Evolutionary conservation across 805 yeast species (phyloP), one percentile per base, ranked within the genome.

Genomic region (Myxozyma melibiosi): DNA sequence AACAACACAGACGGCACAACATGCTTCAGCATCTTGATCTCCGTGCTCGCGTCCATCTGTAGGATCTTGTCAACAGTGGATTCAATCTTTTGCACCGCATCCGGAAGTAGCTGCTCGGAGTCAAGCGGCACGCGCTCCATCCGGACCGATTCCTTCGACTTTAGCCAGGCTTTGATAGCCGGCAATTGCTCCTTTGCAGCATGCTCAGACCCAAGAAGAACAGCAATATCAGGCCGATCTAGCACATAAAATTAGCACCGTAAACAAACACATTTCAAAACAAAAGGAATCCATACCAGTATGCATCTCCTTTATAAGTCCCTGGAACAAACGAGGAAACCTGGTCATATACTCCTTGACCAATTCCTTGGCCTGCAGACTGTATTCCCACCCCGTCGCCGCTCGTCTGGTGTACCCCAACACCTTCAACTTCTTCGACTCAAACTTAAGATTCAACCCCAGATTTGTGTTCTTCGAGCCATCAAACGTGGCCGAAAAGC

Each of bases 1-100:
- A 94, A 75, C 28, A 94, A 79, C 0, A 97, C 96, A 39, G 81
- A 83, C 55, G 85, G 80, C 49, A 97, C 97, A 63, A 91, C 94
- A 52, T 90, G 88, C 63, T 83, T 78, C 37, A 84, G 85, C 63
- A 81, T 82, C 35, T 76, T 74, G 18, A 79, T 76, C 33, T 75
- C 70, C 24, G 55, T 44, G 5, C 52, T 16, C 11, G 16, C 43
- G 14, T 13, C 33, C 76, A 22, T 69, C 65, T 13, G 74, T 67
- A 43, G 78, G 74, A 51, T 53, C 47, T 45, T 59, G 63, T 80
- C 77, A 53, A 82, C 77, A 52, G 75, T 77, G 6, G 76, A 72
- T 69, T 94, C 99, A 66, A 94, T 82, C 38, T 82, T 83, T 42
- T 75, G 71, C 61, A 86, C 82, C 51, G 88, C 81, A 54, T 79